Evolutionary conservation across 139 green algal genomes (phyloP).

Genomic region (Auxenochlorella pyrenoidosa): DNA sequence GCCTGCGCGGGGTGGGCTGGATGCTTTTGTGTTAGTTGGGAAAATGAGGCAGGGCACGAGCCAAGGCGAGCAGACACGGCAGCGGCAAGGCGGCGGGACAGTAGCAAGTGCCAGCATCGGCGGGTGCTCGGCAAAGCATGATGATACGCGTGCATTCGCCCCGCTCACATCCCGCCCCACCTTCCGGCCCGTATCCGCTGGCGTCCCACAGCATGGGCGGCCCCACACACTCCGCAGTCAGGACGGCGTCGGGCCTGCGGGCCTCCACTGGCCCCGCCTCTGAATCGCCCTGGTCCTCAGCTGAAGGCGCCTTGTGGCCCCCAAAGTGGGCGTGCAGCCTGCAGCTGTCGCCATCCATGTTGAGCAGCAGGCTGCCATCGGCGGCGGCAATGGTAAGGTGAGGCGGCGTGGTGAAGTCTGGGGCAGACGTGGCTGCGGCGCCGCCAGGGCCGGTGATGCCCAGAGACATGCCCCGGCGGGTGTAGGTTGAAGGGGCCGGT

Average conservation of each 20-base stretch:
- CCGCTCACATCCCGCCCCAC: neutral
- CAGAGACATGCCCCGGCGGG: neutral
- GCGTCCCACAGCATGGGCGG: constrained; percentile 5
- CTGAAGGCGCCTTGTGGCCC: neutral
- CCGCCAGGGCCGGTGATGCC: neutral
- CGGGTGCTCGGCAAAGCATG: too few relatives aligned
- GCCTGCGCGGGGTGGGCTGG: neutral
- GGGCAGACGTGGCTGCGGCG: neutral
- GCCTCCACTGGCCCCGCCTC: neutral
- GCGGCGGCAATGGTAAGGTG: neutral
- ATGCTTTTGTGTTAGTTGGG: neutral
- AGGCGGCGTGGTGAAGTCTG: neutral
- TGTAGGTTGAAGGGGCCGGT: neutral
- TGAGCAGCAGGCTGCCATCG: constrained; percentile 23
- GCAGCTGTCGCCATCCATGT: neutral
- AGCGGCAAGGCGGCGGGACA: too few relatives aligned
- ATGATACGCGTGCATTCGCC: too few relatives aligned
- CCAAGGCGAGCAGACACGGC: too few relatives aligned
- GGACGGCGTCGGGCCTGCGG: neutral
- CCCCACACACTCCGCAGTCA: neutral
- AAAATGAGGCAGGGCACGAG: too few relatives aligned
- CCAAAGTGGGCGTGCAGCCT: neutral
- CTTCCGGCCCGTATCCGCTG: constrained; percentile 9
- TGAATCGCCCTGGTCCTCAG: neutral
- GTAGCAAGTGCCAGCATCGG: too few relatives aligned